Evolutionary conservation across 2,329 filamentous ascomycete species (phyloP).

Genomic region (Cladosporium colombiae): DNA sequence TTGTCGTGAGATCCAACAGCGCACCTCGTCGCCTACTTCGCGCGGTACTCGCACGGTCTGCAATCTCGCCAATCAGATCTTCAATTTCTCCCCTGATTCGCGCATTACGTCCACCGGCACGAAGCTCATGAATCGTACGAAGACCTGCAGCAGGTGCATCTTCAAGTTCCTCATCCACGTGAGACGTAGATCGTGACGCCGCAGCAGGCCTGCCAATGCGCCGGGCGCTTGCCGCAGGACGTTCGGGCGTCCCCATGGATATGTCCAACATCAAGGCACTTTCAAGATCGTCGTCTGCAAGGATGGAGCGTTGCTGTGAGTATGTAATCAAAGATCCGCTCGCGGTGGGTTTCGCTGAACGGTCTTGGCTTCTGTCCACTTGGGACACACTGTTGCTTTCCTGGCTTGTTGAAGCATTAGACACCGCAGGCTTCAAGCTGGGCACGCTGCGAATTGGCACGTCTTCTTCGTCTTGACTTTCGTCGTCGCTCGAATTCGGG

Average conservation of each 20-base stretch:
- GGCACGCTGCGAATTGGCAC: background rate
- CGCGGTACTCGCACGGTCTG: slow-evolving; percentile 46
- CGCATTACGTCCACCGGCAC: slow-evolving; percentile 58
- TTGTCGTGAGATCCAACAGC: slow-evolving; percentile 57
- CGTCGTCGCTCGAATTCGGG: slow-evolving; percentile 27
- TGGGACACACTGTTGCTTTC: background rate
- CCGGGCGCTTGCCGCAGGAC: slow-evolving; percentile 27
- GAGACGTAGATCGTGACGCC: slow-evolving; percentile 22
- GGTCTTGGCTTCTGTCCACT: background rate
- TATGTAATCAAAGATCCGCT: slow-evolving; percentile 53
- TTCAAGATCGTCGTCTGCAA: slow-evolving; percentile 54
- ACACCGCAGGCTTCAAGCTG: background rate
- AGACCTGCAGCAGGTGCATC: slow-evolving; percentile 46
- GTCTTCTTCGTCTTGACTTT: slow-evolving; percentile 24
- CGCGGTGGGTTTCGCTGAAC: background rate
- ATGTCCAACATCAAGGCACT: slow-evolving; percentile 36
- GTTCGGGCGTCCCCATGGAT: slow-evolving; percentile 31
- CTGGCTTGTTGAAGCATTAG: background rate
- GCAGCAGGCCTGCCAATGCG: slow-evolving; percentile 18
- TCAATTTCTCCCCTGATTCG: slow-evolving; percentile 59
- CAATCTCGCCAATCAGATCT: slow-evolving; percentile 60
- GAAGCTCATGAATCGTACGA: slow-evolving; percentile 62
- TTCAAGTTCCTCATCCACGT: slow-evolving; percentile 46
- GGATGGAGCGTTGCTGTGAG: slow-evolving; percentile 59
- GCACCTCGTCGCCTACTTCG: slow-evolving; percentile 53